These are phyloP conservation scores for Rutstroemia sp. DNA, from an alignment of 2,329 filamentous ascomycete genomes.

Conservation along the genomic window DNA sequence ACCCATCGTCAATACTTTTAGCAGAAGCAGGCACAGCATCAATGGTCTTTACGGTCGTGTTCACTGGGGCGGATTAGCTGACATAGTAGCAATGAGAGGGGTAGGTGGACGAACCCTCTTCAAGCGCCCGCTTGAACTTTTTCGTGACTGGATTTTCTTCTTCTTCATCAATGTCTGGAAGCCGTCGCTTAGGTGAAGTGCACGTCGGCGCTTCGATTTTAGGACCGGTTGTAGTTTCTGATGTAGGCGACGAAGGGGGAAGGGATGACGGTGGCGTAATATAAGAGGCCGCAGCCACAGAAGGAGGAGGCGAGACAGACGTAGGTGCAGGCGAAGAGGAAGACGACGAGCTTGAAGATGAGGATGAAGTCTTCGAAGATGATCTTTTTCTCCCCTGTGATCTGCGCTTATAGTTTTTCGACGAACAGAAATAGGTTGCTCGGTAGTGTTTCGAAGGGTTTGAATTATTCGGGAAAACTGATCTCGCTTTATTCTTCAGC, in stretches of 20 bases:
- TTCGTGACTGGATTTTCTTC: not conserved
- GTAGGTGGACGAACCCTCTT: not conserved
- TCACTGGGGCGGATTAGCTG: not conserved
- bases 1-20: not conserved
- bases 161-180: not conserved
- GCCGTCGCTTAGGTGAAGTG: not conserved
- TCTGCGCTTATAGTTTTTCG: not conserved
- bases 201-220: not conserved
- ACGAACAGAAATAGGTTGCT: not conserved
- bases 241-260: not conserved
- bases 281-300: no score
- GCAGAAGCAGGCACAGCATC: not conserved
- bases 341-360: not conserved
- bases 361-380: not conserved
- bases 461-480: not conserved
- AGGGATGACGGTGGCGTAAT: not conserved
- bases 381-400: not conserved
- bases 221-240: not conserved
- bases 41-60: not conserved
- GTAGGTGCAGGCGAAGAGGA: not conserved
- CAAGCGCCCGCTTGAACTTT: not conserved
- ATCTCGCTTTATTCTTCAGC: constrained; percentile 2
- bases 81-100: not conserved
- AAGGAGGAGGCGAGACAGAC: not conserved
- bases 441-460: not conserved